A percentile compares a stretch with the other conserved stretches of the same genome.
These are phyloP conservation scores for Tricholoma sp. DNA, from an alignment of 768 basidiomycete genomes.

Conservation along the genomic window DNA sequence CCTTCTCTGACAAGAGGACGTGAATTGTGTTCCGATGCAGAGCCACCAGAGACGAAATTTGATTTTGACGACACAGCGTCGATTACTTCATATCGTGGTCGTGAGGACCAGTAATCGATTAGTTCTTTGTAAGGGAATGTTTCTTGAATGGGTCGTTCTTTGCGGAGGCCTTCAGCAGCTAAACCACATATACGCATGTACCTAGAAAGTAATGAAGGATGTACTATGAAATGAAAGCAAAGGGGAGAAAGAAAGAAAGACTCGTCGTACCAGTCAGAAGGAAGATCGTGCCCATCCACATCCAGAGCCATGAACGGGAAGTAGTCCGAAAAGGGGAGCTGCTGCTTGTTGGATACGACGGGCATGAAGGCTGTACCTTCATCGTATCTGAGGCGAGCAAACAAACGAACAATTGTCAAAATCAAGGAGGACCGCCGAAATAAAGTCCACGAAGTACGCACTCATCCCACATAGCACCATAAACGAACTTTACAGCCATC, in stretches of 20 bases:
- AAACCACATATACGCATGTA: slow-evolving; percentile 78
- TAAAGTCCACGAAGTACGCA: slow-evolving; percentile 21
- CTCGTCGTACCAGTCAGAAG: slow-evolving; percentile 65
- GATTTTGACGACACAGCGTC: slow-evolving; percentile 16
- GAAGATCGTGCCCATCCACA: slow-evolving; percentile 71
- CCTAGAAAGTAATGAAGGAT: slow-evolving; percentile 28
- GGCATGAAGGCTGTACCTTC: slow-evolving; percentile 85
- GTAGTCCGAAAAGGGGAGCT: slow-evolving; percentile 56
- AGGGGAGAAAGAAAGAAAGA: slow-evolving; percentile 7
- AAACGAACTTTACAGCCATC: slow-evolving; percentile 59
- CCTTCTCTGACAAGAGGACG: not conserved
- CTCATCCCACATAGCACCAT: slow-evolving; percentile 91
- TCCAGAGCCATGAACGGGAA: slow-evolving; percentile 69
- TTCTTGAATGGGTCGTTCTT: slow-evolving; percentile 57
- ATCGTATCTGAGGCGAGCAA: slow-evolving; percentile 53
- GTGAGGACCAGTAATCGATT: slow-evolving; percentile 67
- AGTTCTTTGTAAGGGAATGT: slow-evolving; percentile 67
- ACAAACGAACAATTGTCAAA: not conserved
- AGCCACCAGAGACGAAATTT: slow-evolving; percentile 27
- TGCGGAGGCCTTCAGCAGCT: slow-evolving; percentile 61
- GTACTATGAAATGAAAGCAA: not conserved
- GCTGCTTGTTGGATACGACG: slow-evolving; percentile 49
- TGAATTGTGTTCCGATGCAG: not conserved
- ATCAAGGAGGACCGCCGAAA: not conserved
- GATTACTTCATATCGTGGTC: slow-evolving; percentile 54